phyloP scores from a whole-genome alignment of 495 filamentous ascomycete genomes.

The Neurospora sp. region DNA sequence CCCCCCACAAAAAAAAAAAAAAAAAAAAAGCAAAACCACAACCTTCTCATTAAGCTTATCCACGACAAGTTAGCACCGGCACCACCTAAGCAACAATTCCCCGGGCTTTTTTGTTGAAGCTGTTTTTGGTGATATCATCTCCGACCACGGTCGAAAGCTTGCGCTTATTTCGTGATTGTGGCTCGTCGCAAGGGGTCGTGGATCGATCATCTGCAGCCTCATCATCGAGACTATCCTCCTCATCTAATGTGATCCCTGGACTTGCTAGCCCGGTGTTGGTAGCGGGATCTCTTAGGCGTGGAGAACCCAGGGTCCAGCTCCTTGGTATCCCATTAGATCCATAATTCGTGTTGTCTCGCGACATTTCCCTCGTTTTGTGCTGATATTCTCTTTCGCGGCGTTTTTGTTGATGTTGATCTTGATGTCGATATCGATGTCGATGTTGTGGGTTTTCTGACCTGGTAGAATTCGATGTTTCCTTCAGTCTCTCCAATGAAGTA shows the following conservation, averaged over 20 bases:
- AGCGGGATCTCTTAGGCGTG: not conserved
- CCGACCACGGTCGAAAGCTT: not conserved
- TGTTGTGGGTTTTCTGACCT: not conserved
- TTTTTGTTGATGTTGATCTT: not conserved
- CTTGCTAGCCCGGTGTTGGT: not conserved
- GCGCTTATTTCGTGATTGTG: not conserved
- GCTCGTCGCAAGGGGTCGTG: not conserved
- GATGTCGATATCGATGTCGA: not conserved
- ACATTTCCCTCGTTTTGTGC: not conserved
- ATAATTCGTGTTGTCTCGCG: not conserved
- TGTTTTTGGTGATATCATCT: not conserved
- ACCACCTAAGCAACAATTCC: not conserved
- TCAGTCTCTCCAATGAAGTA: not conserved
- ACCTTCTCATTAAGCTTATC: not conserved
- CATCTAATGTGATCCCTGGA: not conserved
- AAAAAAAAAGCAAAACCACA: not conserved
- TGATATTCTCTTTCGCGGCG: not conserved
- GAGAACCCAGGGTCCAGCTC: not conserved
- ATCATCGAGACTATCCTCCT: not conserved
- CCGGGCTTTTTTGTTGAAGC: not conserved
- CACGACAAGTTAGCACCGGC: not conserved
- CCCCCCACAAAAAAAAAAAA: no score
- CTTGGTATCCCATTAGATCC: not conserved
- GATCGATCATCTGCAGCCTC: not conserved
- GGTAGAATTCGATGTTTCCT: slow-evolving; percentile 14